Percentiles rank a stretch among this genome's conserved stretches.
phyloP scores from a whole-genome alignment of 495 filamentous ascomycete genomes.

The Hyphodiscus hymeniophilus region DNA sequence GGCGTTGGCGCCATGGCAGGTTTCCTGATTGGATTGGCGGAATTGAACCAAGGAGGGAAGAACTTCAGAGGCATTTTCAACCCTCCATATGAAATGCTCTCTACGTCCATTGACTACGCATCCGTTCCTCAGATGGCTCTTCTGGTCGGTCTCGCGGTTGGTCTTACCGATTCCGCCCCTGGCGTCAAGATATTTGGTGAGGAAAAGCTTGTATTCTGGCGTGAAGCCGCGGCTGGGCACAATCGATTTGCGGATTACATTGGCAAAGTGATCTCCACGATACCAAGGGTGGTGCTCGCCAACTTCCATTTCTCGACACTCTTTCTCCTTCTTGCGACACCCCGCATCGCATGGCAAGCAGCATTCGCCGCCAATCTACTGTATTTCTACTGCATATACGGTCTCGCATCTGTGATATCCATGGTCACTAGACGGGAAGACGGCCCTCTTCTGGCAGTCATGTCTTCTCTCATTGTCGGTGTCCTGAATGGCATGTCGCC shows the following conservation, averaged over 20 bases:
- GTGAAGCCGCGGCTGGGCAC: constrained; percentile 45
- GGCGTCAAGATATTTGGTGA: constrained; percentile 49
- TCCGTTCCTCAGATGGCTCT: constrained; percentile 41
- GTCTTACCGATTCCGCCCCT: constrained; percentile 44
- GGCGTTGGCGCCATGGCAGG: constrained; percentile 40
- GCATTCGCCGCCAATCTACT: constrained; percentile 40
- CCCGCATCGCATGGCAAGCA: constrained; percentile 35
- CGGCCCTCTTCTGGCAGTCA: constrained; percentile 39
- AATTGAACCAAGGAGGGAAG: constrained; percentile 36
- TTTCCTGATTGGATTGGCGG: constrained; percentile 44
- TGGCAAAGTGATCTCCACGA: constrained; percentile 42
- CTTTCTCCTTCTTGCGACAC: constrained; percentile 41
- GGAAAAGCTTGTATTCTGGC: constrained; percentile 43
- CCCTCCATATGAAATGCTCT: constrained; percentile 40
- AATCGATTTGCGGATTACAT: constrained; percentile 46
- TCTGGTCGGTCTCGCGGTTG: constrained; percentile 39
- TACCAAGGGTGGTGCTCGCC: constrained; percentile 40
- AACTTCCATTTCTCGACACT: constrained; percentile 47
- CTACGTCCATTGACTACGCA: constrained; percentile 38
- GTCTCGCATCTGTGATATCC: constrained; percentile 40
- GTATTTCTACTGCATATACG: constrained; percentile 53
- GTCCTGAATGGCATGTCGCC: constrained; percentile 43
- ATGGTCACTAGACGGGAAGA: constrained; percentile 41
- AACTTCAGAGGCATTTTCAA: constrained; percentile 44
- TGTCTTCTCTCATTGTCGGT: constrained; percentile 38